These are phyloP conservation scores for Eucalyptus cloeziana DNA, from an alignment of 345 rosid species.

Conservation along the genomic window DNA sequence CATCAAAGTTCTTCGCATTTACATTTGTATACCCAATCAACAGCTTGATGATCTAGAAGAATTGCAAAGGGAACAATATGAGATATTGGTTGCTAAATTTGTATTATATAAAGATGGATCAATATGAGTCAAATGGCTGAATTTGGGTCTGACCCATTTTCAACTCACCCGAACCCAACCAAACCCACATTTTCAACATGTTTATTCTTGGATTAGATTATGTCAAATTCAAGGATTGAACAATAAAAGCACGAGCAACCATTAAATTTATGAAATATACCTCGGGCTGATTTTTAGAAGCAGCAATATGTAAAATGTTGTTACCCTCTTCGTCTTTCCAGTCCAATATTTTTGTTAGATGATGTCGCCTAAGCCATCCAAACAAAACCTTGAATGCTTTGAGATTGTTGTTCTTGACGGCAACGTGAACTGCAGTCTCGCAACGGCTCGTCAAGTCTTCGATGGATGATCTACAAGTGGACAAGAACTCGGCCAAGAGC, in stretches of 20 bases:
- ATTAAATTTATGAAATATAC: neutral
- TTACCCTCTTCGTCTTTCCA: neutral
- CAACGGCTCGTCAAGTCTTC: neutral
- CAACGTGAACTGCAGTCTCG: accelerated
- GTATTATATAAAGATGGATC: neutral
- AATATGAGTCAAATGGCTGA: accelerated
- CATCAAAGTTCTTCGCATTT: neutral
- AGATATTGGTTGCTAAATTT: neutral
- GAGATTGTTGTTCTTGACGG: accelerated
- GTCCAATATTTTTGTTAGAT: neutral
- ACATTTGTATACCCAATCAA: neutral
- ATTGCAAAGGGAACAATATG: neutral
- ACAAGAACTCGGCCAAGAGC: neutral
- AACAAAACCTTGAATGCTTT: neutral
- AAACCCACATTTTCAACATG: neutral
- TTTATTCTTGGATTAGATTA: neutral
- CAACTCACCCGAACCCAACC: neutral
- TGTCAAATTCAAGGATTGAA: accelerated
- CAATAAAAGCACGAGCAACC: neutral
- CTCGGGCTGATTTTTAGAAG: neutral
- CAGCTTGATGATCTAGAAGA: neutral
- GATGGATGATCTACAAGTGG: neutral
- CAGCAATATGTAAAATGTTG: neutral
- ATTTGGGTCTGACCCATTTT: neutral
- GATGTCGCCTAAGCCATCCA: neutral